Evolutionary conservation across 139 green algal species (phyloP).

Genomic region (Raphidocelis subcapitata): DNA sequence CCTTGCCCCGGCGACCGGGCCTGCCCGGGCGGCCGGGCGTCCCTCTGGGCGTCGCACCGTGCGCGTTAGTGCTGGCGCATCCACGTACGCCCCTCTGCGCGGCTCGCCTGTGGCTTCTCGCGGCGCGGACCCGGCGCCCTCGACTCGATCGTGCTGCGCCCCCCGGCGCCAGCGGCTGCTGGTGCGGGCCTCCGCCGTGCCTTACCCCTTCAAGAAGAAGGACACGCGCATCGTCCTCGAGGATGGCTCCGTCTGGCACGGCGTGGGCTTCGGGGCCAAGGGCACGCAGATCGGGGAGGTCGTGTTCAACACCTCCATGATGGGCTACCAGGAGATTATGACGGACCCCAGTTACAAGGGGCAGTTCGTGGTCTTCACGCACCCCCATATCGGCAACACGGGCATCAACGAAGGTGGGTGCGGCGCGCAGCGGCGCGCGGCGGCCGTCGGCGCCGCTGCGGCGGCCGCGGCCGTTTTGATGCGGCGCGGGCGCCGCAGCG

Average conservation of each 20-base stretch:
- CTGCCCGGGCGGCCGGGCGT: too few species aligned
- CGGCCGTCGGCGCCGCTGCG: too few species aligned
- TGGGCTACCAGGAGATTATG: constrained; percentile 95
- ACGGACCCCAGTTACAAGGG: constrained; percentile 98
- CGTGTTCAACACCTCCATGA: constrained; percentile 99
- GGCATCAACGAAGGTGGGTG: constrained; percentile 90
- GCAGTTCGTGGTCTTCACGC: constrained; percentile 97
- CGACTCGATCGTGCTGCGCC: too few species aligned
- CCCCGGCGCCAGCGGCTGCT: too few species aligned
- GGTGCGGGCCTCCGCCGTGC: not conserved
- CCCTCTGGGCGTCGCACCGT: too few species aligned
- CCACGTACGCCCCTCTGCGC: too few species aligned
- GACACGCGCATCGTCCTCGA: constrained; percentile 87
- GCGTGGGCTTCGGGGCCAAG: constrained; percentile 81
- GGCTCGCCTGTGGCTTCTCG: too few species aligned
- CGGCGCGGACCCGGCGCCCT: too few species aligned
- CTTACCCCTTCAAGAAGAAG: constrained; percentile 66
- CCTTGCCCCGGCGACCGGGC: too few species aligned
- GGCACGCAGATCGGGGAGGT: constrained; percentile 83
- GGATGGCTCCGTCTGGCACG: constrained; percentile 91
- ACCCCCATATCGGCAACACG: constrained; percentile 96
- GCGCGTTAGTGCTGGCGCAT: too few species aligned
- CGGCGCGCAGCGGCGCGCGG: too few species aligned
- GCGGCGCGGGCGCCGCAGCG: not conserved
- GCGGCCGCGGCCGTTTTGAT: not conserved